phyloP scores from a whole-genome alignment of 805 yeast species.

The Cyberlindnera petersonii region DNA sequence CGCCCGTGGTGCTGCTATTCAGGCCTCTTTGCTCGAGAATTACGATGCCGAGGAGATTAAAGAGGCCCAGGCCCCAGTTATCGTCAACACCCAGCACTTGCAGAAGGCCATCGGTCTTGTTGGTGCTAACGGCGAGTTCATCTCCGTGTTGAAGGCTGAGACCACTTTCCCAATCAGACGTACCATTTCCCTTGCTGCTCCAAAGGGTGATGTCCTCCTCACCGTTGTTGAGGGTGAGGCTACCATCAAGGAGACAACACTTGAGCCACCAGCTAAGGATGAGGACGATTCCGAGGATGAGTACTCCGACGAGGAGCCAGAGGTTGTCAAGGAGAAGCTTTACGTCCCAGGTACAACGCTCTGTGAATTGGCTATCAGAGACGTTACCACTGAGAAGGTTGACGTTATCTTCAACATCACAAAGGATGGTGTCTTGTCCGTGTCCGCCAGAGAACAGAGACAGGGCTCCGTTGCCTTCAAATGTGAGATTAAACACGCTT shows the following conservation, averaged over 20 bases:
- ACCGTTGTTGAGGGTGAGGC: constrained; percentile 84
- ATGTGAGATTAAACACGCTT: constrained; percentile 38
- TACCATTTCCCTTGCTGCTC: constrained; percentile 58
- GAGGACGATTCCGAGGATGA: constrained; percentile 50
- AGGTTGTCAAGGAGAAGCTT: constrained; percentile 69
- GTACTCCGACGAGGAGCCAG: constrained; percentile 84
- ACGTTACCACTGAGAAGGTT: constrained; percentile 60
- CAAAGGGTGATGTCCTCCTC: constrained; percentile 57
- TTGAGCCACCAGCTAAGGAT: constrained; percentile 59
- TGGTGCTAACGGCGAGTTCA: constrained; percentile 66
- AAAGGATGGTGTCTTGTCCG: constrained; percentile 56
- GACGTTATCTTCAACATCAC: constrained; percentile 56
- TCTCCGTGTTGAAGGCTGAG: constrained; percentile 71
- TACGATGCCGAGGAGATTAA: constrained; percentile 80
- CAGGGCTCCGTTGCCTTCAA: constrained; percentile 53
- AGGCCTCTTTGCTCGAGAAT: constrained; percentile 78
- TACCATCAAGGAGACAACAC: constrained; percentile 73
- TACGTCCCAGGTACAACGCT: constrained; percentile 69
- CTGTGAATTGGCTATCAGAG: constrained; percentile 74
- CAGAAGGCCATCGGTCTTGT: constrained; percentile 80
- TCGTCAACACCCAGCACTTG: constrained; percentile 85
- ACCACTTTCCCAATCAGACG: constrained; percentile 90
- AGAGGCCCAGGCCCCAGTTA: constrained; percentile 79
- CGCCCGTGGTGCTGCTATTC: constrained; percentile 94
- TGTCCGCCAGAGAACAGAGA: constrained; percentile 60